Base-by-base conservation (phyloP, 1,284 basidiomycete genomes). In the Amylostereum chailletii region DNA sequence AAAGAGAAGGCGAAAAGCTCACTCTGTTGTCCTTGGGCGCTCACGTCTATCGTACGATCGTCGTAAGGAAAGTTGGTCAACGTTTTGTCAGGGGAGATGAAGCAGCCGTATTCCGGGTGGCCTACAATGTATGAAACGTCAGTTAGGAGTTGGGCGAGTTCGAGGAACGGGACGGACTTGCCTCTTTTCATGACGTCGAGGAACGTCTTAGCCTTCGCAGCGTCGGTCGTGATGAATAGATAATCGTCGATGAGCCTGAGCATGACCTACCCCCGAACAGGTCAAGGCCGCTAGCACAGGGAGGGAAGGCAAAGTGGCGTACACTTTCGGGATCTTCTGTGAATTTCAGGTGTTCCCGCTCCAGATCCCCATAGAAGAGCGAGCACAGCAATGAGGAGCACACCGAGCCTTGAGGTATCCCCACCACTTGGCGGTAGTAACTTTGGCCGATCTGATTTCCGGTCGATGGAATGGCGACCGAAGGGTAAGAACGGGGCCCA, bases 331-430 rank as follows among this genome's bases (percentile, higher is more conserved):
- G 64, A 46, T 84, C 77, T 11, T 75, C 61, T 2, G 77, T 77
- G 53, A 85, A 90, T 2, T 64, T 59, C n/a, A 86, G 72, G 53
- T 79, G 71, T 4, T 65, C 70, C 30, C 69, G 73, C 65, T 98
- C 96, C 56, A 99, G 73, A 59, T 94, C 84, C 1, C 92, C 94
- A 55, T 98, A 98, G 65, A 94, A 96, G 65, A 94, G 88, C 1
- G 88, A 88, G 62, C 96, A 99, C 1, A 99, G 69, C 32, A 98
- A 62, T 1, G 89, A 82, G 4, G 93, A 96, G 31, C 99, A 68
- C 30, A 92, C 81, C 0, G 94, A 97, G 10, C 96, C 96, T 64
- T 99, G 96, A 0, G 96, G 94, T 32, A 99, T 98, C 0, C 96
- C 96, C 8, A 90, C 78, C 5, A 77, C 77, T 65, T 99, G 96